phyloP scores from a whole-genome alignment of 257 asterid genomes.

The Solanum ossicruentum region DNA sequence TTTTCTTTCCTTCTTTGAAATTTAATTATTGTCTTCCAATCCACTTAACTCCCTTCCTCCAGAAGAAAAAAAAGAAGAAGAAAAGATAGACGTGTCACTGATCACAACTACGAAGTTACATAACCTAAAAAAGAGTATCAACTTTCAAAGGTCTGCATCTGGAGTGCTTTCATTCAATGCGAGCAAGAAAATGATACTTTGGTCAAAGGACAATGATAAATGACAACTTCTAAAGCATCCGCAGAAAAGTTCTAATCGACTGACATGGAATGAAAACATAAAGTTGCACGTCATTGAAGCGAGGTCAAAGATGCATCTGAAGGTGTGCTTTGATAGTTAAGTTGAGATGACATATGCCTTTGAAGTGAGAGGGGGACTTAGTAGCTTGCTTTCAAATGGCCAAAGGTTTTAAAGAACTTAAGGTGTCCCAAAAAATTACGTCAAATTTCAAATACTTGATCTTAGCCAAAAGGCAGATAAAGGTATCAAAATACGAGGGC shows the following conservation, averaged over 20 bases:
- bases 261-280: not conserved
- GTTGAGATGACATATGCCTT: not conserved
- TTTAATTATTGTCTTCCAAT: not conserved
- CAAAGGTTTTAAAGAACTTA: not conserved
- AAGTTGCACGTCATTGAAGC: not conserved
- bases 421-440: not conserved
- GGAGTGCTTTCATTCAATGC: not conserved
- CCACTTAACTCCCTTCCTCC: not conserved
- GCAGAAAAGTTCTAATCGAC: not conserved
- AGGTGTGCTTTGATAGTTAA: not conserved
- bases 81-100: not conserved
- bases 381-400: not conserved
- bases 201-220: not conserved
- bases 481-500: not conserved
- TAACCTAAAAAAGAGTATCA: not conserved
- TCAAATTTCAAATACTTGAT: not conserved
- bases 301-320: not conserved
- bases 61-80: not conserved
- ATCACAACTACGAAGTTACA: not conserved
- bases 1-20: not conserved
- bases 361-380: not conserved
- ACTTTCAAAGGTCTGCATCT: not conserved
- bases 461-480: not conserved
- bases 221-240: not conserved
- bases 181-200: not conserved